Evolutionary conservation across 2,329 filamentous ascomycete species (phyloP).

Genomic region (Scedosporium dehoogii): DNA sequence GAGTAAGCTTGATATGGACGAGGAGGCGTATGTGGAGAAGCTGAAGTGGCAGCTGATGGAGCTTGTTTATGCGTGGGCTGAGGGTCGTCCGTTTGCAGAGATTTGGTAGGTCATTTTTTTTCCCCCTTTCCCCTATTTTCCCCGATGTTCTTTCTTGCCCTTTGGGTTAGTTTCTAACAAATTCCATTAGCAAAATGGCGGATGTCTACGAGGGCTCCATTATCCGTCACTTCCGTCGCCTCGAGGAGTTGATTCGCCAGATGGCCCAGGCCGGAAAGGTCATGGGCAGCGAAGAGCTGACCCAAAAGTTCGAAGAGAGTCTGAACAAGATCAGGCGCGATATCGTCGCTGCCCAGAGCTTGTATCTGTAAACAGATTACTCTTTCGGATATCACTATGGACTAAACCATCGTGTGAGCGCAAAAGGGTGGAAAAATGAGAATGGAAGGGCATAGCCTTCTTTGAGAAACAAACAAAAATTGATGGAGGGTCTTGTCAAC

Average conservation of each 20-base stretch:
- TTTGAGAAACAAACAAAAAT: not conserved
- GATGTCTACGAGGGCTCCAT: constrained; percentile 95
- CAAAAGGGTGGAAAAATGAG: not conserved
- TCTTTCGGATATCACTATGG: not conserved
- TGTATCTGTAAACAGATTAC: constrained; percentile 61
- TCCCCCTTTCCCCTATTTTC: not conserved
- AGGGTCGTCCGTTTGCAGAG: constrained; percentile 80
- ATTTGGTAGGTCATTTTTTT: constrained; percentile 66
- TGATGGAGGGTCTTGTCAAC: not conserved
- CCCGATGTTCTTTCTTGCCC: constrained; percentile 13
- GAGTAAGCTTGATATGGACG: constrained; percentile 87
- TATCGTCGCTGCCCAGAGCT: constrained; percentile 86
- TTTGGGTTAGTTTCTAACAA: not conserved
- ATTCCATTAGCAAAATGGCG: constrained; percentile 76
- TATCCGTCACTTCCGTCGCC: constrained; percentile 87
- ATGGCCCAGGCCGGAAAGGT: constrained; percentile 94
- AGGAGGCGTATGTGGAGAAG: constrained; percentile 82
- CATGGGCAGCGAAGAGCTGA: constrained; percentile 93
- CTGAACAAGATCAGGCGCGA: constrained; percentile 81
- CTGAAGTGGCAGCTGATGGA: constrained; percentile 98
- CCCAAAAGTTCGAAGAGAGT: constrained; percentile 82
- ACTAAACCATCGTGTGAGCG: not conserved
- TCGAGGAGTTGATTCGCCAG: constrained; percentile 89
- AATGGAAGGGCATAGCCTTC: not conserved
- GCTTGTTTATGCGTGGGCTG: constrained; percentile 84